phyloP scores from a whole-genome alignment of 2,329 filamentous ascomycete species.

The Stagonosporopsis cucurbitacearum region DNA sequence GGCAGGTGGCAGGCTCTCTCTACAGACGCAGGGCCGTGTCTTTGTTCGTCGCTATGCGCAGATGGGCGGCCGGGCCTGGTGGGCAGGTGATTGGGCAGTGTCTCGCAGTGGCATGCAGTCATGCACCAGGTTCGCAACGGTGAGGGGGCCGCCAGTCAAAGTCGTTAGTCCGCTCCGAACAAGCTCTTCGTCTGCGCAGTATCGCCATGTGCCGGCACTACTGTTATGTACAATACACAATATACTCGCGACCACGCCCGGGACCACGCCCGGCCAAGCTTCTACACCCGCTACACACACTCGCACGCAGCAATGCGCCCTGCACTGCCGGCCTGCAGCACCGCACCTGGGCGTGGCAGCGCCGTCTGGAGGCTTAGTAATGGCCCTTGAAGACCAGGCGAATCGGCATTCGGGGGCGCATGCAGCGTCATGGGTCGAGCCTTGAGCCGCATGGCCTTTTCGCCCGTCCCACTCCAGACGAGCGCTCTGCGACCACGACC shows the following conservation, averaged over 20 bases:
- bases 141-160: conserved; percentile 9
- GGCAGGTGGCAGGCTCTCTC: conserved; percentile 8
- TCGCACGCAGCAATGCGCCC: not conserved
- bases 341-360: not conserved
- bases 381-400: conserved; percentile 4
- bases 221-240: too few species aligned
- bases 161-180: conserved; percentile 5
- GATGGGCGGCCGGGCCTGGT: not conserved
- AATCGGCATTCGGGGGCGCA: not conserved
- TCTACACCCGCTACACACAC: not conserved
- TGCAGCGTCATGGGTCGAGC: not conserved
- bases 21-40: too few species aligned
- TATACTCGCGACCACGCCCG: too few species aligned
- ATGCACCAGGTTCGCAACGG: not conserved
- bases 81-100: conserved; percentile 6
- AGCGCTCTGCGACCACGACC: too few species aligned
- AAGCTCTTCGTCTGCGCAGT: not conserved
- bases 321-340: not conserved
- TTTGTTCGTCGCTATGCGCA: not conserved
- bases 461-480: too few species aligned
- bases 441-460: too few species aligned
- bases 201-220: too few species aligned
- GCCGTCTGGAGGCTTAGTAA: conserved; percentile 1
- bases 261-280: too few species aligned
- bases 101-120: conserved; percentile 2